Conservation (phyloP, 495 filamentous ascomycete genomes). For the Aspergillus avenaceus region DNA sequence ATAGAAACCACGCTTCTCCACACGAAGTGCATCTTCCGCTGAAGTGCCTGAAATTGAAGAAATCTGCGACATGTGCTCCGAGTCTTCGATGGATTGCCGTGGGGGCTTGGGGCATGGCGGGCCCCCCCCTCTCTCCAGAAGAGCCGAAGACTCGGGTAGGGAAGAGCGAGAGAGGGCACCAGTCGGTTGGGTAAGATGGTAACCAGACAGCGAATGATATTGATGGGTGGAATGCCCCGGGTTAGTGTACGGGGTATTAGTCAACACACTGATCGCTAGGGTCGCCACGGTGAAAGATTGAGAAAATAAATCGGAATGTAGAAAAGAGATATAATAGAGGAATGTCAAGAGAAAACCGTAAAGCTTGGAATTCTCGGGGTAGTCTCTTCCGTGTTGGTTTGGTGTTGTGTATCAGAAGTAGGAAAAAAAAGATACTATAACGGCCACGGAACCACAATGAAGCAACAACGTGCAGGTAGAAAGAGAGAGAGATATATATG, state of each 20-base stretch:
- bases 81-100: constrained; percentile 23
- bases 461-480: background rate
- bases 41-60: constrained; percentile 28
- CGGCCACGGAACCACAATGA: background rate
- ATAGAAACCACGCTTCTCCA: constrained; percentile 20
- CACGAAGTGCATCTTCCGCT: constrained; percentile 22
- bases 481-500: background rate
- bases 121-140: constrained; percentile 36
- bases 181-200: constrained; percentile 17
- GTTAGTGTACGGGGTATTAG: constrained; percentile 27
- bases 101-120: constrained; percentile 42
- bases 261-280: constrained; percentile 38
- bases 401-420: constrained; percentile 2
- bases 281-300: constrained; percentile 37
- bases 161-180: constrained; percentile 37
- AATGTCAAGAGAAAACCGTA: background rate
- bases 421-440: background rate
- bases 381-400: background rate
- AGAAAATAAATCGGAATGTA: background rate
- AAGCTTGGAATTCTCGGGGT: background rate
- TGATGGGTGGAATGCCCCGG: constrained; percentile 32
- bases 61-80: constrained; percentile 49
- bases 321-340: background rate
- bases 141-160: constrained; percentile 31
- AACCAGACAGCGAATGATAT: constrained; percentile 28